Evolutionary conservation across 140 eudicot genomes (phyloP), one percentile per base, ranked within the genome.

Genomic region (Stevia rebaudiana): DNA sequence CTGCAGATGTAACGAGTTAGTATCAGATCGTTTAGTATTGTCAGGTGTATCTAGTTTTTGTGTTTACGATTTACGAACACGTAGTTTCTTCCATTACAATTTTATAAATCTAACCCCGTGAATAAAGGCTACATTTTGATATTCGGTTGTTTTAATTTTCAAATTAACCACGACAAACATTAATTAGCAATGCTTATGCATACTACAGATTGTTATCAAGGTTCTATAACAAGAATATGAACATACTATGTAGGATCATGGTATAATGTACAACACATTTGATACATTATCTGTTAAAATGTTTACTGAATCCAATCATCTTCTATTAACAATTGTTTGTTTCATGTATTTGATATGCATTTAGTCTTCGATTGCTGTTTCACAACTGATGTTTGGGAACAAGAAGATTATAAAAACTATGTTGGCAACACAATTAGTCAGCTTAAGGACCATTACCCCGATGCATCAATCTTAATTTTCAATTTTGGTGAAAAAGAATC

Each of bases 361-460:
- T 61, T 48, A 90, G 97, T 87, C 8, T 90, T 90, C 24, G 90
- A 87, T 63, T 81, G 88, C 86, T 90, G 97, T 82, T 82, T 90
- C 63, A 62, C 88, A n/a, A 64, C 82, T 5, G 82, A 79, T 63
- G 80, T 74, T 43, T 35, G 72, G 83, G 84, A 74, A 39, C 83
- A 74, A 52, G 73, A 82, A 30, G 84, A 78, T 31, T 90, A 75
- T 61, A 83, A 77, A 59, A 59, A 28, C 30, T 84, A 90, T 28
- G 31, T 90, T 41, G 88, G 78, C 42, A 72, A 74, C 65, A 80
- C 85, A 12, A 43, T 87, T 44, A 62, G 64, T 64, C 83, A 81
- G 65, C 88, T 90, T 30, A 83, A 67, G 37, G 84, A 72, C 21
- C 76, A 75, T 68, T 73, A 46, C 73, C 82, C 94, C 2, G 95